Evolutionary conservation across 176 grass and related monocot genomes (phyloP).

Genomic region (Pontederia crassipes): DNA sequence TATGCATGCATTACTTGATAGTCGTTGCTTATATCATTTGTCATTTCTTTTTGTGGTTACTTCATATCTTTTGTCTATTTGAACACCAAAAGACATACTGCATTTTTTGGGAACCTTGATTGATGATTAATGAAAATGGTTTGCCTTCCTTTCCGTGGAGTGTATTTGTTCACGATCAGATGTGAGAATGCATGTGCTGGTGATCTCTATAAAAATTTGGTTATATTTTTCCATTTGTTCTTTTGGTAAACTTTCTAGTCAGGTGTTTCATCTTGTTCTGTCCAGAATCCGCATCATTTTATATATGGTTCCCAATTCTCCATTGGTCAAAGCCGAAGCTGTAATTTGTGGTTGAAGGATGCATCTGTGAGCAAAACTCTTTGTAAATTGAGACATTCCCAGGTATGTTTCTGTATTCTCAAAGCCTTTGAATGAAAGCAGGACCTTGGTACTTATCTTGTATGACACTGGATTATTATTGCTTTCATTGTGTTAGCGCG

Average conservation of each 20-base stretch:
- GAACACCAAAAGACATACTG: too few species aligned
- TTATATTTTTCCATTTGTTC: constrained; percentile 12
- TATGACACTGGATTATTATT: background rate
- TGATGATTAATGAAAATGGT: too few species aligned
- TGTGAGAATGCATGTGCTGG: too few species aligned
- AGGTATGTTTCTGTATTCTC: constrained; percentile 34
- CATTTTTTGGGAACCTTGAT: too few species aligned
- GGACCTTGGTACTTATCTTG: constrained; percentile 11
- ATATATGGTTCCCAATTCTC: constrained; percentile 54
- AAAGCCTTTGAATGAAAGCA: constrained; percentile 21
- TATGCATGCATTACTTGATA: too few species aligned
- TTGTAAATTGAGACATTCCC: constrained; percentile 60
- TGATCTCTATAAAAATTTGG: too few species aligned
- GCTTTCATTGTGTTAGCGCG: constrained; percentile 21
- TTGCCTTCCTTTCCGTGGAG: too few species aligned
- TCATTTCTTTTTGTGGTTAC: too few species aligned
- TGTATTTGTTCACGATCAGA: too few species aligned
- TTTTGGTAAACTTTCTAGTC: background rate
- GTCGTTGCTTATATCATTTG: too few species aligned
- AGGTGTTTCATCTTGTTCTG: constrained; percentile 11
- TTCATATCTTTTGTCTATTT: too few species aligned
- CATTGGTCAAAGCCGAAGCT: constrained; percentile 59
- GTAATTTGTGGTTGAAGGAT: constrained; percentile 73
- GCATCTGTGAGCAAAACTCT: constrained; percentile 69
- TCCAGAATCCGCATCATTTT: constrained; percentile 74